Evolutionary conservation across 495 filamentous ascomycete species (phyloP).

Genomic region (Baudoinia panamericana): DNA sequence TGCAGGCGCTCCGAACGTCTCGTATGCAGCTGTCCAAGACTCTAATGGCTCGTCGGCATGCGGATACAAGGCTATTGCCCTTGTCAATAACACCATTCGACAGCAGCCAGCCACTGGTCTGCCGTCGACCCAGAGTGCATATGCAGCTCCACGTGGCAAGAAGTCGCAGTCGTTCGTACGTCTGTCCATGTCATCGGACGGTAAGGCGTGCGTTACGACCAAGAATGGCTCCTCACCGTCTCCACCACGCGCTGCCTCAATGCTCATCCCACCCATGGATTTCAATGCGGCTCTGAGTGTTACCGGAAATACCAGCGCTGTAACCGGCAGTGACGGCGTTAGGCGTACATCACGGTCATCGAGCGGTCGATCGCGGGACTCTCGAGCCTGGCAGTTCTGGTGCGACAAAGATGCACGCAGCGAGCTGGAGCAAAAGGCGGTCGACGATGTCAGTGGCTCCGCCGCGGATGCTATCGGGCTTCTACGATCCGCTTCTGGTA

Average conservation of each 20-base stretch:
- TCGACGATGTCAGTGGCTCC: constrained; percentile 58
- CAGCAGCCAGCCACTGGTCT: not conserved
- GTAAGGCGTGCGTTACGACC: constrained; percentile 66
- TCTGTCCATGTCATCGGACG: constrained; percentile 66
- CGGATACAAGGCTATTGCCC: too few relatives aligned
- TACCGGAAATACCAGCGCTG: not conserved
- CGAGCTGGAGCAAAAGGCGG: constrained; percentile 55
- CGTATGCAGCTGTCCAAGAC: too few relatives aligned
- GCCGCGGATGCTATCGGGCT: constrained; percentile 56
- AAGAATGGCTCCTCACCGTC: constrained; percentile 53
- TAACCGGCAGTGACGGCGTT: too few relatives aligned
- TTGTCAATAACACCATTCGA: too few relatives aligned
- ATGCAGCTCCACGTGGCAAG: not conserved
- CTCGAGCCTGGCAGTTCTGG: constrained; percentile 72
- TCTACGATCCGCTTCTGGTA: constrained; percentile 49
- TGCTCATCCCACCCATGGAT: not conserved
- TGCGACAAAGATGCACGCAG: constrained; percentile 61
- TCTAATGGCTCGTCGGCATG: too few relatives aligned
- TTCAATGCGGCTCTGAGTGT: too few relatives aligned
- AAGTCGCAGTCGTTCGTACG: constrained; percentile 40
- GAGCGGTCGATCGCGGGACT: constrained; percentile 65
- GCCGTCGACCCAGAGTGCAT: not conserved
- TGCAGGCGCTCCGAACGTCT: too few relatives aligned
- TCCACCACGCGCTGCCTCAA: constrained; percentile 39
- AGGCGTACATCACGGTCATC: too few relatives aligned